Percentiles rank a stretch among this genome's conserved stretches.
phyloP scores from a whole-genome alignment of 2,329 filamentous ascomycete species.

The Fusarium marasasianum region DNA sequence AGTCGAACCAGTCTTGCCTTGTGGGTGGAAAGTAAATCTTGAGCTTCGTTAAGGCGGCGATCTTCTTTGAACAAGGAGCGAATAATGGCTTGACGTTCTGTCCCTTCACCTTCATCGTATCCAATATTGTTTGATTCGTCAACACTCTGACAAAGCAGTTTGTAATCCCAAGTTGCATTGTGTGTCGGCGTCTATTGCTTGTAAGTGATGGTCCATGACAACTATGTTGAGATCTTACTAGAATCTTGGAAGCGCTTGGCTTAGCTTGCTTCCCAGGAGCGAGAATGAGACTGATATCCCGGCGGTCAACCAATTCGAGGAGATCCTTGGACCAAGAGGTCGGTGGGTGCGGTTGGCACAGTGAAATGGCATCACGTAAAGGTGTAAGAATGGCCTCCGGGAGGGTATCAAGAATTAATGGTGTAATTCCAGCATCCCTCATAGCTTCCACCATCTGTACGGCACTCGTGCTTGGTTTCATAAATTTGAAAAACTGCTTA shows the following conservation, averaged over 20 bases:
- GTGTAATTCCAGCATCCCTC: slow-evolving; percentile 73
- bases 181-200: slow-evolving; percentile 66
- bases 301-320: slow-evolving; percentile 79
- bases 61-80: slow-evolving; percentile 91
- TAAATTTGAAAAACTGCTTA: slow-evolving; percentile 70
- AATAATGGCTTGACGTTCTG: slow-evolving; percentile 84
- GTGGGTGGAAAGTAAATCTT: slow-evolving; percentile 84
- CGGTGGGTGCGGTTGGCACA: slow-evolving; percentile 84
- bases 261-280: slow-evolving; percentile 50
- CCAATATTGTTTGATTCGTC: slow-evolving; percentile 68
- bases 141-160: slow-evolving; percentile 75
- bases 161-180: slow-evolving; percentile 76
- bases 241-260: slow-evolving; percentile 50
- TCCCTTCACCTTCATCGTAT: slow-evolving; percentile 82
- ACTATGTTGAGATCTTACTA: slow-evolving; percentile 48
- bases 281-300: slow-evolving; percentile 79
- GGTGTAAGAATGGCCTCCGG: slow-evolving; percentile 85
- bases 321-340: slow-evolving; percentile 77
- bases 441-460: slow-evolving; percentile 78
- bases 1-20: slow-evolving; percentile 83
- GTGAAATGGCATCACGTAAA: slow-evolving; percentile 83
- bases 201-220: slow-evolving; percentile 37
- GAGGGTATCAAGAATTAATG: slow-evolving; percentile 78
- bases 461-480: slow-evolving; percentile 61
- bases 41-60: slow-evolving; percentile 86